Percentiles rank a stretch among this genome's conserved stretches.
phyloP scores from a whole-genome alignment of 2,329 filamentous ascomycete genomes.

The Chalaropsis ovoidea region DNA sequence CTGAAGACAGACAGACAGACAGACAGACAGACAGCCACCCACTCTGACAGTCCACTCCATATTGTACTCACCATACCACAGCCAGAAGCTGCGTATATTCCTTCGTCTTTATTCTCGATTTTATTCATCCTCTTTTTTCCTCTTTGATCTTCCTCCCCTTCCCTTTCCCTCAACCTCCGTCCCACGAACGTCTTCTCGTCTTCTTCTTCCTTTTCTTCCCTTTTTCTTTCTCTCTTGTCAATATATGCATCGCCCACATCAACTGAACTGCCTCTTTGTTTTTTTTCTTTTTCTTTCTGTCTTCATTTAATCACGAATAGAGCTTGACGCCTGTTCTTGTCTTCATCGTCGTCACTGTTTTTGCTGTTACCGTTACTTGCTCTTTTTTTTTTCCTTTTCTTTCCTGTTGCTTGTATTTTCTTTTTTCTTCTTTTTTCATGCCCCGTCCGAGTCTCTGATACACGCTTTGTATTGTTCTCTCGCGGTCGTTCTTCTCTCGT shows the following conservation, averaged over 20 bases:
- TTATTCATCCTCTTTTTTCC: conserved; percentile 5
- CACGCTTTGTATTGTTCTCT: no score
- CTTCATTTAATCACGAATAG: conserved; percentile 11
- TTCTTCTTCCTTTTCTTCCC: conserved; percentile 13
- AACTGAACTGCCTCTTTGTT: conserved; percentile 18
- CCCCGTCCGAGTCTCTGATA: no score
- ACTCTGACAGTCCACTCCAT: no score
- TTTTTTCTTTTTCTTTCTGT: neutral
- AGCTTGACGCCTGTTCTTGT: neutral
- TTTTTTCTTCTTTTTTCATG: conserved; percentile 28
- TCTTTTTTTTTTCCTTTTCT: conserved; percentile 27
- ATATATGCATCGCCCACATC: conserved; percentile 10
- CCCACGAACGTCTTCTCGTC: conserved; percentile 11
- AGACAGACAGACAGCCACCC: no score
- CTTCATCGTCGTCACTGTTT: conserved; percentile 1
- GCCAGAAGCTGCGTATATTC: neutral
- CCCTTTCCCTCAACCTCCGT: conserved; percentile 11
- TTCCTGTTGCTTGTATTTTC: conserved; percentile 30
- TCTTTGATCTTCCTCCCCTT: conserved; percentile 19
- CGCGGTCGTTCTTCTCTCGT: conserved; percentile 25
- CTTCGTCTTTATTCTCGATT: conserved; percentile 3
- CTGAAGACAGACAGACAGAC: no score
- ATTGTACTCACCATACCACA: no score
- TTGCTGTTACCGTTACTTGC: neutral
- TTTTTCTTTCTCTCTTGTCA: conserved; percentile 10